Base-by-base conservation (phyloP, 106 monocot species). In the Vanilla planifolia region DNA sequence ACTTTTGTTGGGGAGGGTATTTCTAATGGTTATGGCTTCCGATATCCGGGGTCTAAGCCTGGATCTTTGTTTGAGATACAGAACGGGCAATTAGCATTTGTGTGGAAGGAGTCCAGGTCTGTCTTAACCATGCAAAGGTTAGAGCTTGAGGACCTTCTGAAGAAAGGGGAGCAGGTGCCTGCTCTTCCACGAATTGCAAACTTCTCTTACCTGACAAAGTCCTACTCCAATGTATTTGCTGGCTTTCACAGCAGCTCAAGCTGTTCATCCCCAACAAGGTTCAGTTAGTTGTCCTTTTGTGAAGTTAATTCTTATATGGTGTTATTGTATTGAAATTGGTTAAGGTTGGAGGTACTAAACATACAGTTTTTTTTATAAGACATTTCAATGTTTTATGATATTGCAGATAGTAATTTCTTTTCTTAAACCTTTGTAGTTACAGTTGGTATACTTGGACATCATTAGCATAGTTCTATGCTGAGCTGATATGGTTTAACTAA, bases 1-100 rank as follows among this genome's bases (percentile, higher is more conserved):
- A 56, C 55, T 50, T 87, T 55, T 56, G 20, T 62, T 14, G 92
- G 92, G 4, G 92, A 87, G 52, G 92, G 92, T 4, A 92, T 92
- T 48, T 68, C 92, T 0, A 92, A 68, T 36, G 92, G 92, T 5
- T 92, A 92, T 47, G 92, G 87, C 1, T 92, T 92, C 30, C 47
- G 87, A n/a, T 92, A 80, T 48, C 92, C 92, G 0, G 87, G 92
- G 5, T 84, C 83, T 0, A 92, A 92, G 64, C 92, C 87, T 4
- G 92, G 92, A 8, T 78, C 87, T 8, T 63, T 92, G 64, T 92
- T 84, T 70, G 77, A 72, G 48, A 72, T 84, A 29, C 65, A 71
- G n/a, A 71, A 80, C 53, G 83, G 80, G 24, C 63, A 70, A 42
- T 72, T 92, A 56, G 92, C 87, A 11, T 92, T 92, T 80, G 87